Evolutionary conservation across 108 stramenopile genomes (phyloP).

Genomic region (Aurantiochytrium sp.): DNA sequence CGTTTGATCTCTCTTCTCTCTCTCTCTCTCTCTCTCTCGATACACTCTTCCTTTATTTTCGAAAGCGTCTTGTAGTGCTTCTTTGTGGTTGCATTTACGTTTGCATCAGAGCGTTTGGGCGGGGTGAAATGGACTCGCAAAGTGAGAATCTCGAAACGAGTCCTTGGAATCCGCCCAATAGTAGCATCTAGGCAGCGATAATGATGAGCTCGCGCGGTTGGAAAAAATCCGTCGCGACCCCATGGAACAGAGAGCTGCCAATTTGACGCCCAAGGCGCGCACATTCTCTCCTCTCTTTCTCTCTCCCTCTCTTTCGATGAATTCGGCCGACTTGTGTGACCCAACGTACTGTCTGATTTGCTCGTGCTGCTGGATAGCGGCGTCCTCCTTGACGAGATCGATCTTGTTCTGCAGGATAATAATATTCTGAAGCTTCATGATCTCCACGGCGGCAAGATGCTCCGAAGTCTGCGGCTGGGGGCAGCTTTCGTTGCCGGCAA

Average conservation of each 20-base stretch:
- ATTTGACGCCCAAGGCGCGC: background rate
- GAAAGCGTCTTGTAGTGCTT: too few relatives aligned
- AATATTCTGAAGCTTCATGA: constrained; percentile 96
- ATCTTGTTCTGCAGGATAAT: constrained; percentile 98
- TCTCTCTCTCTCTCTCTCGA: background rate
- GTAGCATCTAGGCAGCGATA: background rate
- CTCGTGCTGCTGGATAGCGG: constrained; percentile 90
- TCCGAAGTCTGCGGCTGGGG: constrained; percentile 99
- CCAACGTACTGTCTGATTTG: constrained; percentile 55
- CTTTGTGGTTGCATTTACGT: background rate
- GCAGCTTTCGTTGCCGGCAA: constrained; percentile 86
- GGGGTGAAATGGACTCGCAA: background rate
- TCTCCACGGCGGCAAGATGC: constrained; percentile 99
- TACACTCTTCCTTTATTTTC: too few relatives aligned
- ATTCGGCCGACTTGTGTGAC: background rate
- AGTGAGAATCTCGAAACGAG: background rate
- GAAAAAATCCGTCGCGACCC: background rate
- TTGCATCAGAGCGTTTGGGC: background rate
- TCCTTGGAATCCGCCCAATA: background rate
- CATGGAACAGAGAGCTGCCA: background rate
- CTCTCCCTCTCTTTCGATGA: background rate
- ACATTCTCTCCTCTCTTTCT: background rate
- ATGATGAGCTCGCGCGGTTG: background rate
- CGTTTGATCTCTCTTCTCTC: background rate
- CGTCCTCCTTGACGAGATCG: constrained; percentile 95